Base-by-base conservation (phyloP, 331 rosid species). In the Stylosanthes scabra region DNA sequence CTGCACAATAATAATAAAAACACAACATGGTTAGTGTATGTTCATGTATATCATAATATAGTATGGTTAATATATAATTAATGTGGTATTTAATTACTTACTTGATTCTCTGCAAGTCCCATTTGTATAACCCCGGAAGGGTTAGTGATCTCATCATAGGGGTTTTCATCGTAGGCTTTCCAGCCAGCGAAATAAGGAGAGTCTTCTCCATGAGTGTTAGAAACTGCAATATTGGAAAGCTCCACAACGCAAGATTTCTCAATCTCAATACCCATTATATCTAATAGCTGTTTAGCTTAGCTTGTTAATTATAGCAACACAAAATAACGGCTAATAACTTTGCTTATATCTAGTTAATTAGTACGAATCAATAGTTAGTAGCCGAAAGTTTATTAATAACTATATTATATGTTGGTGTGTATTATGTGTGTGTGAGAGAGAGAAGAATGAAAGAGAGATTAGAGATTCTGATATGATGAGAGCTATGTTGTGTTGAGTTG, bases 21-120 rank as follows among this genome's bases (percentile, higher is more conserved):
- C 28, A 63, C 6, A 31, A 66, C 4, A 66, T 44, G 3, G 11
- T 20, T 40, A 54, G 15, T 68, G 8, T 25, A 7, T 59, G 55
- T 52, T 41, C 14, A 16, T 2, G 2, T 11, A 46, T 11, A 62
- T 9, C 5, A 31, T 31, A 31, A 31, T 31, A 31, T 31, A 31
- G 37, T 9, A 9, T 44, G 6, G 15, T 7, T 71, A 39, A 20
- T 20, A 20, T 20, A 20, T 20, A 20, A 20, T 20, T 31, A 3
- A 11, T 54, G 6, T 9, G 0, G 6, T 1, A 37, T 3, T 8
- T 20, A 69, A 15, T n/a, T 6, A 83, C 91, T 81, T 69, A 91
- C 98, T 88, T 93, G 98, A 86, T 93, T 93, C 62, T 93, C 98
- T 1, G 97, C 98, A 9, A 93, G 68, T 12, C 98, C 97, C 98